A percentile compares a stretch with the other conserved stretches of the same genome.
phyloP scores from a whole-genome alignment of 345 rosid genomes.

The Leavenworthia alabamica region DNA sequence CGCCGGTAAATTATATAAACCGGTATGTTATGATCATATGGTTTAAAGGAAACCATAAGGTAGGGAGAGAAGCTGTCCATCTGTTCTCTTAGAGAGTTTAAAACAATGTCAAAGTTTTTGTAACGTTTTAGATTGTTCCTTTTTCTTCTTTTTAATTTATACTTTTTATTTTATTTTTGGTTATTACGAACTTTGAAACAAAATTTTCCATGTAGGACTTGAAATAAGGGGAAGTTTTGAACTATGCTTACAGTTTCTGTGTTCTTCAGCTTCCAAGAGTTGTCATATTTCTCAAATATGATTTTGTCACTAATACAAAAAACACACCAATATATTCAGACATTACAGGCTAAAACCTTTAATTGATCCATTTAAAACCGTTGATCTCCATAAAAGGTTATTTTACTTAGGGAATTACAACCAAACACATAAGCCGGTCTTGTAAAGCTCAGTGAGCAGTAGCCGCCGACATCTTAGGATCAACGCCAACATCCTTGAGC shows the following conservation, averaged over 20 bases:
- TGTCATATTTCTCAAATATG: neutral
- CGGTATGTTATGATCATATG: constrained; percentile 6
- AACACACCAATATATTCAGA: neutral
- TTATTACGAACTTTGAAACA: constrained; percentile 1
- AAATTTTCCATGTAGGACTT: constrained; percentile 11
- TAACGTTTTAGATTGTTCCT: constrained; percentile 15
- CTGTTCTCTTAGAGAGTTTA: constrained; percentile 12
- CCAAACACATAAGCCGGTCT: neutral
- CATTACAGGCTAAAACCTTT: neutral
- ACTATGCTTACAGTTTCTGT: neutral
- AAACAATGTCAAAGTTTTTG: constrained; percentile 16
- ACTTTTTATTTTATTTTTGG: neutral
- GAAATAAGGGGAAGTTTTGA: constrained; percentile 24
- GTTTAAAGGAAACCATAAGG: constrained; percentile 23
- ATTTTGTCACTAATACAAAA: neutral
- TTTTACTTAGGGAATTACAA: neutral
- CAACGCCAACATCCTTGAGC: constrained; percentile 52
- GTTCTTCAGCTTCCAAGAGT: neutral
- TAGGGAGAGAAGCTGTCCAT: constrained; percentile 19
- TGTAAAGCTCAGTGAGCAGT: neutral
- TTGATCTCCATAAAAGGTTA: neutral
- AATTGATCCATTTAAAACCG: neutral
- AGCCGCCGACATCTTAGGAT: constrained; percentile 31
- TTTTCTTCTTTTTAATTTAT: neutral
- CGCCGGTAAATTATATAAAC: constrained; percentile 19